Base-by-base conservation (phyloP, 108 stramenopile species). In the Pseudonitzschia pungens region DNA sequence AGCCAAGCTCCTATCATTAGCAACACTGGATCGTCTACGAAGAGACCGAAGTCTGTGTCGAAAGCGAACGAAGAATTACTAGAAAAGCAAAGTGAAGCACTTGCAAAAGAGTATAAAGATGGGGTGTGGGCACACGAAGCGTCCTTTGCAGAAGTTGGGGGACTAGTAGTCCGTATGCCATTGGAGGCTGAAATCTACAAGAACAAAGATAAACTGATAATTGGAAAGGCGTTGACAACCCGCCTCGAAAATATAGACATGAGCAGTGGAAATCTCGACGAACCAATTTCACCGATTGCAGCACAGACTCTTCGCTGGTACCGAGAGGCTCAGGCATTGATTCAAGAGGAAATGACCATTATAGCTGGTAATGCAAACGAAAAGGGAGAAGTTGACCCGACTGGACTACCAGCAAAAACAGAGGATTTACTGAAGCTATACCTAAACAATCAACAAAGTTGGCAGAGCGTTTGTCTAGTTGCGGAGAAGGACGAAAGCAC, bases 401-500 rank as follows among this genome's bases (percentile, higher is more conserved):
- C 40, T 29, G 44, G 55, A 10, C 54, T 92, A n/a, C 55, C 51
- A 9, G 53, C 54, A 4, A 72, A 84, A 28, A 55, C 73, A 40
- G 29, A 79, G 44, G 85, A 89, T 60, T 42, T 92, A 63, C 77
- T 92, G 20, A 59, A 74, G 59, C 29, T 86, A 32, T 92, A 87
- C 71, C 57, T 89, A 58, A 83, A 92, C 50, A 72, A 89, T 32
- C 86, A 87, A 71, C 65, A 87, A 64, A 78, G 83, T 20, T 92
- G 90, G 90, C 90, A 92, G 74, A 84, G 87, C 65, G 90, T 92
- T 0, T 84, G 86, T 77, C 73, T 92, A 7, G 83, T 89, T 5
- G 42, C 81, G 32, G 20, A 62, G 33, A 62, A 21, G 60, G n/a
- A 40, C 60, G 60, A 62, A 62, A 62, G n/a, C 8, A 28, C 36